Evolutionary conservation across 108 stramenopile genomes (phyloP).

Genomic region (Cyclotella cryptica): DNA sequence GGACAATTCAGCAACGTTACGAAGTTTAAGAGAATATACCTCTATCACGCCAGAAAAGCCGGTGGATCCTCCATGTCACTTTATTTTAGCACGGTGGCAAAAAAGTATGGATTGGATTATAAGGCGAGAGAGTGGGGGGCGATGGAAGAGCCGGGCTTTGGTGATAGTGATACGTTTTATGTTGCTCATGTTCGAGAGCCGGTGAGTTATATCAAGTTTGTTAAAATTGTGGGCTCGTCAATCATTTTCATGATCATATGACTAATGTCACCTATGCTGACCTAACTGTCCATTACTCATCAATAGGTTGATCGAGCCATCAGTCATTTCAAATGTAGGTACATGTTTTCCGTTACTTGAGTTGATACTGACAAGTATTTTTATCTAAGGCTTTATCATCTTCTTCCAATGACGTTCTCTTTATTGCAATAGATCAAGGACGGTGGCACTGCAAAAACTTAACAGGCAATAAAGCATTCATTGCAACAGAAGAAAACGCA

Average conservation of each 20-base stretch:
- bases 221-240: background rate
- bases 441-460: constrained; percentile 47
- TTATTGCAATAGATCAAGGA: constrained; percentile 30
- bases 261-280: background rate
- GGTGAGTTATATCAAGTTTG: constrained; percentile 7
- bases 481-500: constrained; percentile 47
- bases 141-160: constrained; percentile 40
- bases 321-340: constrained; percentile 41
- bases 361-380: too few species aligned
- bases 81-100: constrained; percentile 42
- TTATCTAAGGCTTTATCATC: background rate
- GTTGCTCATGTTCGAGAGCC: constrained; percentile 51
- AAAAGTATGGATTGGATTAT: constrained; percentile 29
- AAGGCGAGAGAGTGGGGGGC: constrained; percentile 18
- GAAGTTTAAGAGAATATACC: constrained; percentile 47
- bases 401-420: background rate
- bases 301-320: constrained; percentile 20
- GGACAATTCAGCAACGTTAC: constrained; percentile 31
- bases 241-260: background rate
- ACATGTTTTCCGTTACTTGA: background rate
- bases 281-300: background rate
- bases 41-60: constrained; percentile 51
- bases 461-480: constrained; percentile 14
- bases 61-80: constrained; percentile 41
- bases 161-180: constrained; percentile 48